A percentile compares a stretch with the other conserved stretches of the same genome.
These are phyloP conservation scores for Eucalyptus erythrocorys DNA, from an alignment of 345 rosid genomes.

Conservation along the genomic window DNA sequence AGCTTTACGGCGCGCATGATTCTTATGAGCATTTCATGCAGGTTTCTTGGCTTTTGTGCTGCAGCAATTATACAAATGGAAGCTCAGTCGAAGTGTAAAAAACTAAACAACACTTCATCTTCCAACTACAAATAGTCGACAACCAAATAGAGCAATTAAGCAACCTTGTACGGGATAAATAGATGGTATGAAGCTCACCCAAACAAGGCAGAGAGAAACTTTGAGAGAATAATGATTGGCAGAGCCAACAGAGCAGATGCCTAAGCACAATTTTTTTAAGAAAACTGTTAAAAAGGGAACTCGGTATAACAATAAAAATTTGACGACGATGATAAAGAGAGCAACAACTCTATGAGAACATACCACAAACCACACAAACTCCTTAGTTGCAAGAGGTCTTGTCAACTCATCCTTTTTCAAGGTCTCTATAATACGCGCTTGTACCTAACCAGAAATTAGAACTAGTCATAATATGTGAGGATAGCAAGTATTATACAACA, in stretches of 20 bases:
- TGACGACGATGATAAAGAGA: background rate
- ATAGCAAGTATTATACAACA: background rate
- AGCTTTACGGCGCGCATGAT: slow-evolving; percentile 53
- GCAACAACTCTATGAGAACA: background rate
- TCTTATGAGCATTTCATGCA: slow-evolving; percentile 20
- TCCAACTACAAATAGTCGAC: background rate
- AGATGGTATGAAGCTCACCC: slow-evolving; percentile 28
- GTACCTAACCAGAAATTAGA: slow-evolving; percentile 34
- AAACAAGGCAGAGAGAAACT: slow-evolving; percentile 34
- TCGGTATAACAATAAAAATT: background rate
- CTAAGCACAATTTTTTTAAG: slow-evolving; percentile 7
- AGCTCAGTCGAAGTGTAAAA: background rate
- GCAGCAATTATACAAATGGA: background rate
- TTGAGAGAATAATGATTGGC: slow-evolving; percentile 45
- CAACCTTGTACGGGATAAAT: background rate
- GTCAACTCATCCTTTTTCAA: slow-evolving; percentile 73
- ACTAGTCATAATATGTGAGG: background rate
- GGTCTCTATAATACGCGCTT: slow-evolving; percentile 43
- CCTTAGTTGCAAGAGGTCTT: slow-evolving; percentile 78
- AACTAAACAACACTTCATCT: background rate
- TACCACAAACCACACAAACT: slow-evolving; percentile 92
- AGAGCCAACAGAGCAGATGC: slow-evolving; percentile 81
- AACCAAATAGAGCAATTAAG: background rate
- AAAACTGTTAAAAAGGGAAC: background rate
- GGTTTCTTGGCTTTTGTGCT: slow-evolving; percentile 53